These are phyloP conservation scores for Pseudonitzschia delicatissima DNA, from an alignment of 108 stramenopile species.

Conservation along the genomic window DNA sequence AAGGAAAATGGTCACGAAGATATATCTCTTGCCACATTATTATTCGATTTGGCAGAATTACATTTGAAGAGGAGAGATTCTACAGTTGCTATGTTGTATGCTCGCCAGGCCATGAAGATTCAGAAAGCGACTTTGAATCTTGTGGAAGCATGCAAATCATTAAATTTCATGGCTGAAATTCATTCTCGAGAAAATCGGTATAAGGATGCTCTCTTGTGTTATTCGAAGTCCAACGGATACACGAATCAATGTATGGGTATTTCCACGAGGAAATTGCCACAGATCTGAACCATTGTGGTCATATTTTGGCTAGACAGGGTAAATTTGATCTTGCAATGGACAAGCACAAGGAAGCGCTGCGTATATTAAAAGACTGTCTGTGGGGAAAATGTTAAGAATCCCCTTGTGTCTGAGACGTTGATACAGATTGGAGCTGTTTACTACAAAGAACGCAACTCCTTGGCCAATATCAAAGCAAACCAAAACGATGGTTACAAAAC, in stretches of 20 bases:
- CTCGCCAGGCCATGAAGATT: constrained; percentile 33
- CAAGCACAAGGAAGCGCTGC: constrained; percentile 61
- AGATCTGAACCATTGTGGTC: constrained; percentile 59
- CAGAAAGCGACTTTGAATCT: constrained; percentile 34
- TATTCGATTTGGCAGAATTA: constrained; percentile 36
- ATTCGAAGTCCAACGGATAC: constrained; percentile 50
- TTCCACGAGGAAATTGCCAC: constrained; percentile 53
- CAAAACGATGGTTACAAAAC: constrained; percentile 57
- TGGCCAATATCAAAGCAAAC: constrained; percentile 49
- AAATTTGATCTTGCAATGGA: constrained; percentile 69
- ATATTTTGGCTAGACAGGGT: constrained; percentile 41
- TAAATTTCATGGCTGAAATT: constrained; percentile 40
- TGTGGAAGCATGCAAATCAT: constrained; percentile 28
- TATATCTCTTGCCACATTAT: constrained; percentile 10
- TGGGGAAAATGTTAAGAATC: constrained; percentile 59
- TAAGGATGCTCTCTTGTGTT: constrained; percentile 51
- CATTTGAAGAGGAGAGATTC: constrained; percentile 19
- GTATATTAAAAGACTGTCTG: constrained; percentile 57
- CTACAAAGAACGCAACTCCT: constrained; percentile 69
- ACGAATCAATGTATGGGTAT: constrained; percentile 46
- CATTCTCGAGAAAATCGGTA: constrained; percentile 31
- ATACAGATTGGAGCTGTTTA: constrained; percentile 76
- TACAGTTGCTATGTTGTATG: constrained; percentile 17
- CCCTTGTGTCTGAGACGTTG: constrained; percentile 58
- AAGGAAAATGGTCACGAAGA: constrained; percentile 15